phyloP scores from a whole-genome alignment of 805 yeast genomes.

The Candida adriatica region DNA sequence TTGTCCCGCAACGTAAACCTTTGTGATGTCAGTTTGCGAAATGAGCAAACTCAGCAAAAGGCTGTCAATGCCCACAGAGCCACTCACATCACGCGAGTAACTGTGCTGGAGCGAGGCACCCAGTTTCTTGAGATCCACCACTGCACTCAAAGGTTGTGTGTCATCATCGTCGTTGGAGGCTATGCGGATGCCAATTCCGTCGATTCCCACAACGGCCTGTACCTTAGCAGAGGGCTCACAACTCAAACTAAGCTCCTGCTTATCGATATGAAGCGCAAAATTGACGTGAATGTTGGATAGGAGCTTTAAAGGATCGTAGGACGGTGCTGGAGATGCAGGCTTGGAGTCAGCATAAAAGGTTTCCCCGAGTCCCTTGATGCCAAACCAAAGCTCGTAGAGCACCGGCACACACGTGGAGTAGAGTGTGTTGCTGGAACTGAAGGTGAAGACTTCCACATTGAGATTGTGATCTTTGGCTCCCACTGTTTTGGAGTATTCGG shows the following conservation, averaged over 20 bases:
- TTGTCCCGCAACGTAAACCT: conserved; percentile 42
- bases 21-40: conserved; percentile 34
- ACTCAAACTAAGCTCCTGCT: conserved; percentile 70
- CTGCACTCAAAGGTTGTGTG: conserved; percentile 35
- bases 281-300: conserved; percentile 54
- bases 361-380: conserved; percentile 42
- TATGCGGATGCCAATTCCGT: conserved; percentile 54
- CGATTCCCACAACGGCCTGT: conserved; percentile 73
- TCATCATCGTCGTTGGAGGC: conserved; percentile 40
- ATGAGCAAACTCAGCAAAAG: conserved; percentile 43
- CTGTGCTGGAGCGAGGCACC: conserved; percentile 79
- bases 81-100: conserved; percentile 85
- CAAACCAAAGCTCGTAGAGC: conserved; percentile 47
- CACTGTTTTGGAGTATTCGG: conserved; percentile 42
- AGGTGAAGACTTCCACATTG: conserved; percentile 48
- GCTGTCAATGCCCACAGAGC: conserved; percentile 46
- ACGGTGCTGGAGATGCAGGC: conserved; percentile 7
- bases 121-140: conserved; percentile 46
- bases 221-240: conserved; percentile 95
- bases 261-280: conserved; percentile 56
- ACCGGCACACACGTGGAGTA: conserved; percentile 77
- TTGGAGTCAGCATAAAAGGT: conserved; percentile 11
- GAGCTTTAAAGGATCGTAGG: conserved; percentile 34
- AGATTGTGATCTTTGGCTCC: conserved; percentile 37
- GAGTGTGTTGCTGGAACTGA: conserved; percentile 66